Percentiles rank a stretch among this genome's conserved stretches.
These are phyloP conservation scores for Monosporascus sp. DNA, from an alignment of 2,329 filamentous ascomycete genomes.

Conservation along the genomic window DNA sequence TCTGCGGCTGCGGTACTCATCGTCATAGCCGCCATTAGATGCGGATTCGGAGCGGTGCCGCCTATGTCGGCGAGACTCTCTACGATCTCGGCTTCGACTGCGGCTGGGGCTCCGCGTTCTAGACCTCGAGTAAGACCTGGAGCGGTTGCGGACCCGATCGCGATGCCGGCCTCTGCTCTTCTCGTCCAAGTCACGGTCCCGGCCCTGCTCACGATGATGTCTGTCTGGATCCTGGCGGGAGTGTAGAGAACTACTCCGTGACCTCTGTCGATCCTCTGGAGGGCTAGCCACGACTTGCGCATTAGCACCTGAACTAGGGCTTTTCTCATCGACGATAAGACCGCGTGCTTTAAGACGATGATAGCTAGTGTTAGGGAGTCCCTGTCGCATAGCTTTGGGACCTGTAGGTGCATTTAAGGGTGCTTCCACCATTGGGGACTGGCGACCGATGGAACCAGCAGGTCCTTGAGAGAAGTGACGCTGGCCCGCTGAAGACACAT, in stretches of 20 bases:
- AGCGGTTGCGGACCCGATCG: slow-evolving; percentile 27
- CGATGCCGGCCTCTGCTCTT: slow-evolving; percentile 19
- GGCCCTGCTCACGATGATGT: slow-evolving; percentile 30
- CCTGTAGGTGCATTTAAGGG: slow-evolving; percentile 79
- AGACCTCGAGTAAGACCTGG: slow-evolving; percentile 25
- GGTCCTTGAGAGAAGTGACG: slow-evolving; percentile 20
- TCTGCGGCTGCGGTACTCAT: slow-evolving; percentile 48
- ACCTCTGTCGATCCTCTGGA: slow-evolving; percentile 29
- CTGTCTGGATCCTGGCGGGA: slow-evolving; percentile 32
- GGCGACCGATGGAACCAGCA: slow-evolving; percentile 15
- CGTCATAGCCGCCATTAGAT: slow-evolving; percentile 42
- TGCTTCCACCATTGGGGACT: slow-evolving; percentile 31
- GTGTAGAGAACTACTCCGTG: slow-evolving; percentile 45
- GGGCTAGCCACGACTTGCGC: slow-evolving; percentile 27
- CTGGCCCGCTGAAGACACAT: slow-evolving; percentile 28
- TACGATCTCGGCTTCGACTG: slow-evolving; percentile 40
- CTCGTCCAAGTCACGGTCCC: slow-evolving; percentile 27
- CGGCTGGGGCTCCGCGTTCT: slow-evolving; percentile 31
- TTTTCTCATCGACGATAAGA: slow-evolving; percentile 37
- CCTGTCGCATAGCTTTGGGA: slow-evolving; percentile 90
- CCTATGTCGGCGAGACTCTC: slow-evolving; percentile 45
- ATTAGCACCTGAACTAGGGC: slow-evolving; percentile 27
- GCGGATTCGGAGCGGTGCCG: slow-evolving; percentile 50
- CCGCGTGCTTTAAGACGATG: slow-evolving; percentile 56
- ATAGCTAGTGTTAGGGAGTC: slow-evolving; percentile 75